Conservation (phyloP, 805 yeast genomes). For the Kazachstania kunashirensis region DNA sequence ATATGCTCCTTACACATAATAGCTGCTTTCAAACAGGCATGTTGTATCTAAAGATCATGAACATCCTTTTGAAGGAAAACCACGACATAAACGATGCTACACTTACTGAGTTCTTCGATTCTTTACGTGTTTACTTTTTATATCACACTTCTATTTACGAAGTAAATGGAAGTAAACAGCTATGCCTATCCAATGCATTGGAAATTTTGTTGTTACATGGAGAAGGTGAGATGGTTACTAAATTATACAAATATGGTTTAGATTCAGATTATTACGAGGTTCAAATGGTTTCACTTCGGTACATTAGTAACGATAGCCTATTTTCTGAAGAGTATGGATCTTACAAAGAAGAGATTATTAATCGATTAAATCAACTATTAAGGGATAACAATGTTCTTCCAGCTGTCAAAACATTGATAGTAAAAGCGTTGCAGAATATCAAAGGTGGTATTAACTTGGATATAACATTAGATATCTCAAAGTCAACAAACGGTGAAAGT, state of each 20-base stretch:
- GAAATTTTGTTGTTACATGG: conserved; percentile 24
- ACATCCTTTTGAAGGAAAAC: not conserved
- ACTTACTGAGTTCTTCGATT: conserved; percentile 6
- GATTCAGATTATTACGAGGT: conserved; percentile 37
- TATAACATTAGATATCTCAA: conserved; percentile 18
- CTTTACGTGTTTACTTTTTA: conserved; percentile 32
- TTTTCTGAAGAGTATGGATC: not conserved
- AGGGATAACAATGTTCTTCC: conserved; percentile 31
- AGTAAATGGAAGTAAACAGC: conserved; percentile 43
- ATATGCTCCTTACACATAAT: conserved; percentile 14
- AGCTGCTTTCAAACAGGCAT: conserved; percentile 30
- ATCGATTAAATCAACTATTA: conserved; percentile 20
- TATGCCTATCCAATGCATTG: conserved; percentile 32
- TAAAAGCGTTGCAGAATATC: conserved; percentile 28
- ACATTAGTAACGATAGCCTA: conserved; percentile 13
- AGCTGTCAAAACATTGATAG: conserved; percentile 35
- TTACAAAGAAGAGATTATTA: conserved; percentile 5
- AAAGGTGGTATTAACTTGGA: conserved; percentile 16
- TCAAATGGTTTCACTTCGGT: conserved; percentile 34
- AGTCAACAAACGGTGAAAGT: conserved; percentile 34
- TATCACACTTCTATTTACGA: conserved; percentile 18
- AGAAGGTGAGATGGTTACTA: conserved; percentile 15
- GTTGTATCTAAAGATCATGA: conserved; percentile 22
- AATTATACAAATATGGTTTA: conserved; percentile 30
- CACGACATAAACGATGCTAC: not conserved